phyloP scores from a whole-genome alignment of 768 basidiomycete species.

The Sporobolomyces phaffii region DNA sequence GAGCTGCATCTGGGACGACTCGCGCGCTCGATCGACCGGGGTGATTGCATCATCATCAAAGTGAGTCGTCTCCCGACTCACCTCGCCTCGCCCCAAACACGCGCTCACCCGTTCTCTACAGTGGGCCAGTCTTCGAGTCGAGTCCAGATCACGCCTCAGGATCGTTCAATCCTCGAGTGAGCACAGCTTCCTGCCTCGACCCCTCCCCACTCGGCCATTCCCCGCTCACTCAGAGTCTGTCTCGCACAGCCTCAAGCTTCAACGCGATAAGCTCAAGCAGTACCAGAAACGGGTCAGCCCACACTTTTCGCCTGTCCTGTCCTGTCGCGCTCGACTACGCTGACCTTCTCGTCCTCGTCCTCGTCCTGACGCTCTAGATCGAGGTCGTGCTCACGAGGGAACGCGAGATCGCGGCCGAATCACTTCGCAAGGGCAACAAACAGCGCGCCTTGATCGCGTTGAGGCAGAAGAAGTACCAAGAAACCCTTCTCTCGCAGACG shows the following conservation, averaged over 20 bases:
- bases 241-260: slow-evolving; percentile 72
- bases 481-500: slow-evolving; percentile 75
- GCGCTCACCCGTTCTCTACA: background rate
- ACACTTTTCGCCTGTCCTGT: background rate
- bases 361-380: slow-evolving; percentile 54
- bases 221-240: background rate
- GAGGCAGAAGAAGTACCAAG: slow-evolving; percentile 87
- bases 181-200: slow-evolving; percentile 45
- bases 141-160: slow-evolving; percentile 86
- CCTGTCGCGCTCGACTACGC: slow-evolving; percentile 1
- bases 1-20: too few relatives aligned
- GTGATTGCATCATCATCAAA: too few relatives aligned
- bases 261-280: slow-evolving; percentile 88
- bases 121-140: slow-evolving; percentile 25
- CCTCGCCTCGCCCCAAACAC: background rate
- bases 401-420: slow-evolving; percentile 76
- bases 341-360: background rate
- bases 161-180: slow-evolving; percentile 91
- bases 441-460: slow-evolving; percentile 81
- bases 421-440: slow-evolving; percentile 74
- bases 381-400: slow-evolving; percentile 80
- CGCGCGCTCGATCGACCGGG: too few relatives aligned
- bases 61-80: background rate
- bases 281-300: slow-evolving; percentile 81
- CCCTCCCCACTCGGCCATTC: background rate